Percentiles rank a stretch among this genome's conserved stretches.
Conservation (phyloP, 2,329 filamentous ascomycete genomes). For the Endoconidiophora polonica region DNA sequence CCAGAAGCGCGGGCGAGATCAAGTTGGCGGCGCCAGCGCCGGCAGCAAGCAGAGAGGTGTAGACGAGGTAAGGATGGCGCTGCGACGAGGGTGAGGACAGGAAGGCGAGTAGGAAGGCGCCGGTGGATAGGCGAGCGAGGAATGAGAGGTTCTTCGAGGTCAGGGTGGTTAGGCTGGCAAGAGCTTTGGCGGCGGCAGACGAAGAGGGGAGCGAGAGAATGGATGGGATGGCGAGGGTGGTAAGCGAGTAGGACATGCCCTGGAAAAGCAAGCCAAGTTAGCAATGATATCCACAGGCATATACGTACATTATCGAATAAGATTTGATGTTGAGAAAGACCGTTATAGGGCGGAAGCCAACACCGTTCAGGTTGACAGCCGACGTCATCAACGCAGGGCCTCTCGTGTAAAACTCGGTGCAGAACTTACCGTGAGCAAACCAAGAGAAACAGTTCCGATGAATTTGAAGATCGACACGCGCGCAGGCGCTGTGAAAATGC, state of each 20-base stretch:
- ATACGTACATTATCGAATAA: not conserved
- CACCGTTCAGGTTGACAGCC: too few species aligned
- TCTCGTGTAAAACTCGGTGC: not conserved
- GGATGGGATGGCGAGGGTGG: constrained; percentile 59
- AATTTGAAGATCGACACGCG: constrained; percentile 75
- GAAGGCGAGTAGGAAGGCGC: constrained; percentile 63
- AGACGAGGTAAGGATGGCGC: constrained; percentile 80
- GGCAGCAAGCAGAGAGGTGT: constrained; percentile 55
- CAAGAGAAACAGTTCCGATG: constrained; percentile 77
- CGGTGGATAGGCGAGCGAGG: constrained; percentile 51
- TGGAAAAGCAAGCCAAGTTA: constrained; percentile 22
- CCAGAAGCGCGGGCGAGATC: constrained; percentile 28
- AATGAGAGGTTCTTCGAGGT: constrained; percentile 48
- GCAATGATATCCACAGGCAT: not conserved
- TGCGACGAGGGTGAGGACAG: constrained; percentile 54
- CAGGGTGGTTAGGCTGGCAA: constrained; percentile 47
- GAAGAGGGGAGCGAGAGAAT: constrained; percentile 70
- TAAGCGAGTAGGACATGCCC: constrained; percentile 80
- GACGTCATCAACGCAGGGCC: not conserved
- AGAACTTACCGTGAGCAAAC: constrained; percentile 63
- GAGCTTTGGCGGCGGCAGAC: constrained; percentile 49
- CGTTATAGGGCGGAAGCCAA: not conserved
- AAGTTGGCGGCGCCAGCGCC: constrained; percentile 40
- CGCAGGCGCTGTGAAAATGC: constrained; percentile 41
- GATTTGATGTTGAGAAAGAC: not conserved